These are phyloP conservation scores for Euphorbia corollata DNA, from an alignment of 441 rosid species.

Conservation along the genomic window DNA sequence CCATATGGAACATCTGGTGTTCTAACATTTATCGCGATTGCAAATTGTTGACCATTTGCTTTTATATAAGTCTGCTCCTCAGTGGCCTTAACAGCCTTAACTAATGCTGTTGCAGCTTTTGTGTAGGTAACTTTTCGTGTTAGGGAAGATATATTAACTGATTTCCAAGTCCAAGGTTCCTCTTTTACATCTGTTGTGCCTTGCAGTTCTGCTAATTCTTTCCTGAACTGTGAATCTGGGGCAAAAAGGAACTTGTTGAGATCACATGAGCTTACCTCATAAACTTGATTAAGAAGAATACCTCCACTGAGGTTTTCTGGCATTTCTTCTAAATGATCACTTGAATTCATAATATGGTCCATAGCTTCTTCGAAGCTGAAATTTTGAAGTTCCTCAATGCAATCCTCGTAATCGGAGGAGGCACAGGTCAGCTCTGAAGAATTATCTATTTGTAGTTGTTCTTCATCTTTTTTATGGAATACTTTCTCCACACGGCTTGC, in stretches of 20 bases:
- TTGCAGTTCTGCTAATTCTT: conserved; percentile 61
- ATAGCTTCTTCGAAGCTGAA: conserved; percentile 62
- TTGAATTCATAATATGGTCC: conserved; percentile 37
- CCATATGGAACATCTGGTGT: conserved; percentile 93
- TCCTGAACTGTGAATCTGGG: conserved; percentile 58
- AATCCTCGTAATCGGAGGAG: conserved; percentile 57
- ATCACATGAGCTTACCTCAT: conserved; percentile 33
- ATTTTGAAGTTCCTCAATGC: conserved; percentile 33
- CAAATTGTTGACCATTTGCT: conserved; percentile 52
- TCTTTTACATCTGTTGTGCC: conserved; percentile 55
- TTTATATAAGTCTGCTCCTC: conserved; percentile 65
- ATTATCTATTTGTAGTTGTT: conserved; percentile 31
- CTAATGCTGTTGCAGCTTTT: conserved; percentile 61
- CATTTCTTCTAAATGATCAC: conserved; percentile 38
- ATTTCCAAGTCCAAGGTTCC: conserved; percentile 64
- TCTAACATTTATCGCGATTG: conserved; percentile 41
- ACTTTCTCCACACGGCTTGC: conserved; percentile 45
- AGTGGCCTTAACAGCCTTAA: conserved; percentile 66
- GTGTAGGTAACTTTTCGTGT: conserved; percentile 48
- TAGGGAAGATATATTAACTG: conserved; percentile 36
- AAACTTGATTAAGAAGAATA: conserved; percentile 52
- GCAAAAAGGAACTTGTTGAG: conserved; percentile 62
- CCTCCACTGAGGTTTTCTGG: conserved; percentile 74
- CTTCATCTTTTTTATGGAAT: conserved; percentile 47
- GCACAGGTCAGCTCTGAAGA: conserved; percentile 35